Percentiles rank a stretch among this genome's conserved stretches.
Conservation (phyloP, 2,329 filamentous ascomycete genomes). For the Xylaria sp. region DNA sequence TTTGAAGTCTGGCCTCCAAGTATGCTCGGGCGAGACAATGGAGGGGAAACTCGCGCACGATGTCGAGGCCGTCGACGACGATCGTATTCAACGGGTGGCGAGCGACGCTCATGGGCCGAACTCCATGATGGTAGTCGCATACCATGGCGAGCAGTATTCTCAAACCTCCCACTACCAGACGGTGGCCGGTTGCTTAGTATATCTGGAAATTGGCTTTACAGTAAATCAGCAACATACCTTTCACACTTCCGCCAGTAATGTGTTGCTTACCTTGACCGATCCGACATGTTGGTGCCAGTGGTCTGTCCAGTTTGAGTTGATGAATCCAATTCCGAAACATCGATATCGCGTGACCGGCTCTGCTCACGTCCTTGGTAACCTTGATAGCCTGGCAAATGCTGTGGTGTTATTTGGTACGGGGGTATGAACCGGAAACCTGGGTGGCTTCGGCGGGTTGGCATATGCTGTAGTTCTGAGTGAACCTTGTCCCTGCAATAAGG, state of each 20-base stretch:
- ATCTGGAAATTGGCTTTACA: slow-evolving; percentile 28
- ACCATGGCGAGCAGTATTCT: slow-evolving; percentile 20
- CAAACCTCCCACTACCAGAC: slow-evolving; percentile 35
- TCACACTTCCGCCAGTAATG: background rate
- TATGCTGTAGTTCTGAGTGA: slow-evolving; percentile 56
- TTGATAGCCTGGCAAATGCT: slow-evolving; percentile 24
- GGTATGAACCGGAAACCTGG: slow-evolving; percentile 43
- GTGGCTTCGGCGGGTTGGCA: slow-evolving; percentile 19
- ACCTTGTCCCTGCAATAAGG: slow-evolving; percentile 73
- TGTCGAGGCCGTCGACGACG: slow-evolving; percentile 47
- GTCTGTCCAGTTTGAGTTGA: slow-evolving; percentile 25
- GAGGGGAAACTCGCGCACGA: slow-evolving; percentile 44
- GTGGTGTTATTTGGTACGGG: slow-evolving; percentile 42
- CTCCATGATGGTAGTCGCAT: slow-evolving; percentile 37
- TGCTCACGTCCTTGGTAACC: slow-evolving; percentile 22
- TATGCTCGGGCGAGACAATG: slow-evolving; percentile 39
- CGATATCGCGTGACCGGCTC: slow-evolving; percentile 31
- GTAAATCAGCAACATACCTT: slow-evolving; percentile 19
- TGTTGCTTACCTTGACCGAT: slow-evolving; percentile 21
- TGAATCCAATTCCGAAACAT: slow-evolving; percentile 34
- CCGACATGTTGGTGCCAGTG: slow-evolving; percentile 8
- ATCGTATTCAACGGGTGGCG: slow-evolving; percentile 47
- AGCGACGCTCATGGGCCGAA: slow-evolving; percentile 41
- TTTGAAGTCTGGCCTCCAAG: slow-evolving; percentile 36
- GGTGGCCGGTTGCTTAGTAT: slow-evolving; percentile 15